Evolutionary conservation across 306 rosid species (phyloP).

Genomic region (Boehmeria nivea): DNA sequence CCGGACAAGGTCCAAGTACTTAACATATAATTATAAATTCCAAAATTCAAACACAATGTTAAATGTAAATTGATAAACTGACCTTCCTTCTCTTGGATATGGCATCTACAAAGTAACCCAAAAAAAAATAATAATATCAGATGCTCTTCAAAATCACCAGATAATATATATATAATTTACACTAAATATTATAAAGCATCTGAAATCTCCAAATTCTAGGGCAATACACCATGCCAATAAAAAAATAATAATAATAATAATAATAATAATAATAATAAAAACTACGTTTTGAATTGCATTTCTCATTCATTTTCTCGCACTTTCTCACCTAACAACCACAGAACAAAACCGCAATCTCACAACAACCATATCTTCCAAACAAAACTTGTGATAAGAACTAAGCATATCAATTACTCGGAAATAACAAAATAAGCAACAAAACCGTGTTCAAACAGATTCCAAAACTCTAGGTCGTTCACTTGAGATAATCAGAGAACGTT

Average conservation of each 20-base stretch:
- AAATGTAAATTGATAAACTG: background rate
- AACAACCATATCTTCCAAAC: background rate
- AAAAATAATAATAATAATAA: too few relatives aligned
- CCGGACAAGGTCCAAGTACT: background rate
- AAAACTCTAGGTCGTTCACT: too few relatives aligned
- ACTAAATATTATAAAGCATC: too few relatives aligned
- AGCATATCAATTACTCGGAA: background rate
- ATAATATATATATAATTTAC: too few relatives aligned
- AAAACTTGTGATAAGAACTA: background rate
- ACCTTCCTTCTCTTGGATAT: constrained; percentile 39
- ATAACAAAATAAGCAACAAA: too few relatives aligned
- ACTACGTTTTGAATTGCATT: too few relatives aligned
- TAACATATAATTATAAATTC: background rate
- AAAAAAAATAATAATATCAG: constrained; percentile 18
- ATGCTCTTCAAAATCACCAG: constrained; percentile 13
- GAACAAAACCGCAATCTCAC: background rate
- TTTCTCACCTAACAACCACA: constrained; percentile 4
- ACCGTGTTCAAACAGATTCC: too few relatives aligned
- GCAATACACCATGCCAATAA: too few relatives aligned
- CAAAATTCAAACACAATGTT: background rate
- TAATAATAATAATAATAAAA: background rate
- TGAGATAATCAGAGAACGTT: background rate
- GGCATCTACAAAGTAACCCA: constrained; percentile 26
- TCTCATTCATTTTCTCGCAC: background rate
- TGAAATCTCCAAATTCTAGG: too few relatives aligned